phyloP scores from a whole-genome alignment of 2,329 filamentous ascomycete genomes.

The Leptographium radiaticola region DNA sequence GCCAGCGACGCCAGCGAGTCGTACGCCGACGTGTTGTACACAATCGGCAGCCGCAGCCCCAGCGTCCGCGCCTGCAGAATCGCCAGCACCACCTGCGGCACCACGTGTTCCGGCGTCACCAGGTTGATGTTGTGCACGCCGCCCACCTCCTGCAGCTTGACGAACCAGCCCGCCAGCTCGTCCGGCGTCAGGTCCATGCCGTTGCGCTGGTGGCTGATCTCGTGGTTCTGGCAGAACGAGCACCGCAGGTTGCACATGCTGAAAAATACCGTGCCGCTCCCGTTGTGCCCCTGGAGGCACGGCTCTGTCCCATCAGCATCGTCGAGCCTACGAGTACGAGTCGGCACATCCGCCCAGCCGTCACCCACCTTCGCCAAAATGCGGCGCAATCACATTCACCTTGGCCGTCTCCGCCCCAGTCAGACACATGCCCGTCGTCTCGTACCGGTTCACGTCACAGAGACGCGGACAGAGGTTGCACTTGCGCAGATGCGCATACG shows the following conservation, averaged over 20 bases:
- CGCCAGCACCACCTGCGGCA: conserved; percentile 66
- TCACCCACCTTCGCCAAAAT: conserved; percentile 61
- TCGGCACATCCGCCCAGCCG: too few relatives aligned
- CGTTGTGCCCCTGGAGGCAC: conserved; percentile 71
- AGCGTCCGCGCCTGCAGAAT: conserved; percentile 60
- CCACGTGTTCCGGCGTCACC: conserved; percentile 76
- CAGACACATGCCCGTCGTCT: conserved; percentile 65
- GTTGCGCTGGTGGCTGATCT: conserved; percentile 71
- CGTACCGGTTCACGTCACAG: conserved; percentile 70
- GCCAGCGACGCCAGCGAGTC: conserved; percentile 61
- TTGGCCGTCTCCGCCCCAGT: conserved; percentile 61
- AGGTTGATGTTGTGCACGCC: conserved; percentile 83
- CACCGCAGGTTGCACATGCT: conserved; percentile 56
- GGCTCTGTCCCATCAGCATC: conserved; percentile 41
- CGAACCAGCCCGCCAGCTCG: conserved; percentile 64
- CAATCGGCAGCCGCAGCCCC: conserved; percentile 58
- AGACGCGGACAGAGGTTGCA: conserved; percentile 71
- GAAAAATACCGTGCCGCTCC: conserved; percentile 72
- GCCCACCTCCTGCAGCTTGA: conserved; percentile 72
- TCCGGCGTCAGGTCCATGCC: conserved; percentile 69
- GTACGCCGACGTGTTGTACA: conserved; percentile 78
- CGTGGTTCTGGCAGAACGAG: conserved; percentile 69
- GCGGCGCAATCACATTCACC: conserved; percentile 74
- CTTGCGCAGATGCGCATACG: conserved; percentile 62
- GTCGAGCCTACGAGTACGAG: too few relatives aligned